Conservation (phyloP, 2,329 filamentous ascomycete genomes). For the Cercospora zeina region DNA sequence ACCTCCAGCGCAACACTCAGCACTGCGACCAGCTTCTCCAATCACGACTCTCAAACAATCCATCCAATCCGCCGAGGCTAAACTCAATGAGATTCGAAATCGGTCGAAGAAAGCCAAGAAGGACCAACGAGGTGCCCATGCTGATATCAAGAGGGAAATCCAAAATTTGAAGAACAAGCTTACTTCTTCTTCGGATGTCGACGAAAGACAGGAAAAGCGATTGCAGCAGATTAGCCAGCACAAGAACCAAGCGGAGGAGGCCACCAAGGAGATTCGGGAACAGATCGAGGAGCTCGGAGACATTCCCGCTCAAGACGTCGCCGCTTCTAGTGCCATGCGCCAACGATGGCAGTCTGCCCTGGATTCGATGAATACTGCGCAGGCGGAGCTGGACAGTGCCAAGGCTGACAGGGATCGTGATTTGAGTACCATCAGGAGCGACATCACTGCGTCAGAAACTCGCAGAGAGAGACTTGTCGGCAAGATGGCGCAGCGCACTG, state of each 20-base stretch:
- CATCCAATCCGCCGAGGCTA: slow-evolving; percentile 69
- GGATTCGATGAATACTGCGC: slow-evolving; percentile 53
- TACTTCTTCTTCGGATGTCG: slow-evolving; percentile 66
- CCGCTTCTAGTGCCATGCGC: slow-evolving; percentile 59
- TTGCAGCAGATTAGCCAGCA: slow-evolving; percentile 73
- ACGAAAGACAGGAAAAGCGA: slow-evolving; percentile 74
- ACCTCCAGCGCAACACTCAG: slow-evolving; percentile 60
- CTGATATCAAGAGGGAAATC: slow-evolving; percentile 70
- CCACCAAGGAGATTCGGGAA: slow-evolving; percentile 55
- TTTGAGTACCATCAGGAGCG: slow-evolving; percentile 62
- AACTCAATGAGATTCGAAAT: slow-evolving; percentile 67
- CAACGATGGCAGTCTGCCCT: slow-evolving; percentile 59
- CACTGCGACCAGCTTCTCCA: slow-evolving; percentile 71
- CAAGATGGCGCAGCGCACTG: slow-evolving; percentile 70
- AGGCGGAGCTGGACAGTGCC: slow-evolving; percentile 60
- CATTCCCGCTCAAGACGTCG: slow-evolving; percentile 62
- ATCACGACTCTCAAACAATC: slow-evolving; percentile 75
- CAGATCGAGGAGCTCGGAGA: slow-evolving; percentile 66
- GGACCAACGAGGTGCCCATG: slow-evolving; percentile 70
- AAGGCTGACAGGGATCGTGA: slow-evolving; percentile 64
- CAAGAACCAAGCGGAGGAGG: slow-evolving; percentile 68
- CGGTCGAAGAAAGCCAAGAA: slow-evolving; percentile 70
- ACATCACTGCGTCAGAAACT: slow-evolving; percentile 62
- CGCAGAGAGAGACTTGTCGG: slow-evolving; percentile 72
- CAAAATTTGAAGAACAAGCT: slow-evolving; percentile 67